These are phyloP conservation scores for Penicillium diatomitis DNA, from an alignment of 495 filamentous ascomycete species.

Conservation along the genomic window DNA sequence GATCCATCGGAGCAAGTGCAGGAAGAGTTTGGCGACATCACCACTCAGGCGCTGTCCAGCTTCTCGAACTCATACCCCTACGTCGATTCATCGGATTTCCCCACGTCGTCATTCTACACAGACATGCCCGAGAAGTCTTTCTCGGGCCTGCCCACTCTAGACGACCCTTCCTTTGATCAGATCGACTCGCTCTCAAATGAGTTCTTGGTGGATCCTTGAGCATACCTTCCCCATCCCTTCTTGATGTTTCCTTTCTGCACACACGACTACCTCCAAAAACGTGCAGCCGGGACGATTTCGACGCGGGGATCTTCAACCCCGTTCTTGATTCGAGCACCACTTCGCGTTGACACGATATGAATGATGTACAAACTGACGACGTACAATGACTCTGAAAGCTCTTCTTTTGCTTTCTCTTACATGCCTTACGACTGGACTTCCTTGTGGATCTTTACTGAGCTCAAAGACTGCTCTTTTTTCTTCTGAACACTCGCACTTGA, in stretches of 20 bases:
- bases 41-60: constrained; percentile 18
- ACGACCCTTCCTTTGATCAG: constrained; percentile 28
- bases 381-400: constrained; percentile 9
- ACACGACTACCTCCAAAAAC: neutral
- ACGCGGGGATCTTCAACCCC: no score
- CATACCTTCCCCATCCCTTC: neutral
- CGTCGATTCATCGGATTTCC: constrained; percentile 23
- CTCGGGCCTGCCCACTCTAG: constrained; percentile 17
- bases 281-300: no score
- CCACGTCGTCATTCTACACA: constrained; percentile 27
- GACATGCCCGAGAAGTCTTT: constrained; percentile 29
- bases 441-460: neutral
- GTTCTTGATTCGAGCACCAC: neutral
- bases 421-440: constrained; percentile 3
- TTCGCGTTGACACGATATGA: constrained; percentile 18
- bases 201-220: constrained; percentile 19
- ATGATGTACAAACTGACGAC: constrained; percentile 20
- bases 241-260: constrained; percentile 1
- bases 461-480: neutral
- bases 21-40: constrained; percentile 23
- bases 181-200: constrained; percentile 22
- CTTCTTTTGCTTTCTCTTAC: constrained; percentile 7
- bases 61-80: constrained; percentile 24
- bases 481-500: constrained; percentile 3
- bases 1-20: constrained; percentile 27